Percentiles rank a stretch among this genome's conserved stretches.
phyloP scores from a whole-genome alignment of 78 protist species.

The Emiliania huxleyi region DNA sequence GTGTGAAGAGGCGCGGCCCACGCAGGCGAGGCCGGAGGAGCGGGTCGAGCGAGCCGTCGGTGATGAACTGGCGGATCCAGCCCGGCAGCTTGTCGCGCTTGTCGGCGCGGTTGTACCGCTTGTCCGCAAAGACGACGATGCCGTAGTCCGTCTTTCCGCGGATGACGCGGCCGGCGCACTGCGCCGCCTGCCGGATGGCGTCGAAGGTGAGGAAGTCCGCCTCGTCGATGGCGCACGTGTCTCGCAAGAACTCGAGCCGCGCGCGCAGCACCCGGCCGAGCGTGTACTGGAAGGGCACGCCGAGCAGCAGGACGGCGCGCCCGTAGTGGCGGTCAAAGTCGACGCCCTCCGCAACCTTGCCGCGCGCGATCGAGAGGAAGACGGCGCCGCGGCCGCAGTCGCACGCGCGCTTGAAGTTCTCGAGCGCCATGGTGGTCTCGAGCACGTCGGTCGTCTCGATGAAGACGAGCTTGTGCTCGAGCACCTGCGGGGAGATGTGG shows the following conservation, averaged over 20 bases:
- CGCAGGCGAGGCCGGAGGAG: no score
- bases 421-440: slow-evolving; percentile 93
- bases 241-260: slow-evolving; percentile 67
- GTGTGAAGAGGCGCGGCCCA: no score
- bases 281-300: slow-evolving; percentile 48
- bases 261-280: slow-evolving; percentile 34
- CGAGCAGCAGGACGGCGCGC: slow-evolving; percentile 52
- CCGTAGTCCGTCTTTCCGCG: slow-evolving; percentile 98
- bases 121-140: slow-evolving; percentile 94
- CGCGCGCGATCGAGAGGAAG: slow-evolving; percentile 94
- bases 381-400: slow-evolving; percentile 85
- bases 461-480: slow-evolving; percentile 86
- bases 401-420: slow-evolving; percentile 66
- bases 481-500: neutral
- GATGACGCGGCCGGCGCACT: slow-evolving; percentile 97
- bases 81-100: slow-evolving; percentile 73
- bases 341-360: slow-evolving; percentile 96
- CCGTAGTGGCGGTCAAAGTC: slow-evolving; percentile 96
- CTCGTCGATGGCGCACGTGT: slow-evolving; percentile 66
- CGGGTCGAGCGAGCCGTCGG: slow-evolving; percentile 20
- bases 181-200: slow-evolving; percentile 96
- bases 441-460: slow-evolving; percentile 82
- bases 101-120: slow-evolving; percentile 46
- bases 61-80: slow-evolving; percentile 71
- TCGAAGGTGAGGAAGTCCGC: slow-evolving; percentile 92